These are phyloP conservation scores for Apium graveolens DNA, from an alignment of 129 eudicot genomes.

Conservation along the genomic window DNA sequence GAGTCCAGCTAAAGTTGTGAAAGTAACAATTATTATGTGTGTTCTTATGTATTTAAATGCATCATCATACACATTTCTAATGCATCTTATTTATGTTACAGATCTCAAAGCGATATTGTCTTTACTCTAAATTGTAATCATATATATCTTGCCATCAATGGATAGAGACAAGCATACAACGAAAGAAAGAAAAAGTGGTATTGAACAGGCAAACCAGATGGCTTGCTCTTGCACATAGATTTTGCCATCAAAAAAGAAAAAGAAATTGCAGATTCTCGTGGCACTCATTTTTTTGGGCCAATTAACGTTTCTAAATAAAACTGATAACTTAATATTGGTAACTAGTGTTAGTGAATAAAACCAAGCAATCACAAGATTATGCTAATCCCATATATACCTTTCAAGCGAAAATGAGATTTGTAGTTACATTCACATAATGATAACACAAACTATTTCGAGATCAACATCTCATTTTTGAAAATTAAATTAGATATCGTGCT, in stretches of 20 bases:
- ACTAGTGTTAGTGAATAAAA: not conserved
- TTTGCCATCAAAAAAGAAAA: not conserved
- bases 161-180: not conserved
- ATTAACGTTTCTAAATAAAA: not conserved
- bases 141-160: not conserved
- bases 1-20: not conserved
- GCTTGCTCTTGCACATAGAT: not conserved
- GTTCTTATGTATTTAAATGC: not conserved
- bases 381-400: not conserved
- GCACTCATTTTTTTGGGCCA: not conserved
- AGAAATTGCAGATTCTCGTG: not conserved
- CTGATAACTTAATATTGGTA: not conserved
- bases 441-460: not conserved
- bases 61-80: not conserved
- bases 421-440: not conserved
- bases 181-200: not conserved
- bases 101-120: not conserved
- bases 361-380: not conserved
- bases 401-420: not conserved
- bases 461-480: not conserved
- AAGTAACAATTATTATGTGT: not conserved
- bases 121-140: not conserved
- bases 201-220: not conserved
- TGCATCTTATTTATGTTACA: slow-evolving; percentile 1
- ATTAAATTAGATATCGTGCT: not conserved